Conservation (phyloP, 495 filamentous ascomycete species). For the Hypoxylon rickii region DNA sequence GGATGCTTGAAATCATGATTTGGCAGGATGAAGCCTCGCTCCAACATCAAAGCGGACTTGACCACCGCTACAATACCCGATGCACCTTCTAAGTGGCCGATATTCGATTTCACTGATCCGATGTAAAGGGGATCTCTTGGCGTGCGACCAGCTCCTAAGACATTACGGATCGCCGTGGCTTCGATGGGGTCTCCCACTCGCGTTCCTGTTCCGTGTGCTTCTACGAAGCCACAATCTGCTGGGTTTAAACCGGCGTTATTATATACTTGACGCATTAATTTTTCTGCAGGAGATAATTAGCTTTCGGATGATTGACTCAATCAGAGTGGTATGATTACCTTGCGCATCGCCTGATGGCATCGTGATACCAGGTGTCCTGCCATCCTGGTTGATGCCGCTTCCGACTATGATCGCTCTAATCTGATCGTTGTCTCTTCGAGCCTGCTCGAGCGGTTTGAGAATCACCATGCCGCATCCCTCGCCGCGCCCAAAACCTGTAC, state of each 20-base stretch:
- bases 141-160: conserved; percentile 44
- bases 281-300: conserved; percentile 41
- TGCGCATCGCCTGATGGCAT: conserved; percentile 63
- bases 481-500: conserved; percentile 68
- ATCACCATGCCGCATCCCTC: conserved; percentile 64
- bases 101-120: conserved; percentile 63
- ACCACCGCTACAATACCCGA: conserved; percentile 63
- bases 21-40: conserved; percentile 57
- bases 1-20: conserved; percentile 55
- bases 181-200: conserved; percentile 66
- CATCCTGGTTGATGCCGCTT: conserved; percentile 64
- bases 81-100: conserved; percentile 63
- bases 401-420: conserved; percentile 66
- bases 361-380: conserved; percentile 62
- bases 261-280: conserved; percentile 52
- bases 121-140: conserved; percentile 52
- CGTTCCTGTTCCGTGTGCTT: conserved; percentile 64
- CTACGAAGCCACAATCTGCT: conserved; percentile 50
- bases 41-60: conserved; percentile 62
- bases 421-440: conserved; percentile 58
- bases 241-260: conserved; percentile 46
- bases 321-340: conserved; percentile 33
- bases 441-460: conserved; percentile 65
- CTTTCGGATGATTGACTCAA: neutral
- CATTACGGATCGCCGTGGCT: conserved; percentile 56